These are phyloP conservation scores for Lichtheimia hyalospora DNA, from an alignment of 371 early-diverging fungal genomes.

Conservation along the genomic window DNA sequence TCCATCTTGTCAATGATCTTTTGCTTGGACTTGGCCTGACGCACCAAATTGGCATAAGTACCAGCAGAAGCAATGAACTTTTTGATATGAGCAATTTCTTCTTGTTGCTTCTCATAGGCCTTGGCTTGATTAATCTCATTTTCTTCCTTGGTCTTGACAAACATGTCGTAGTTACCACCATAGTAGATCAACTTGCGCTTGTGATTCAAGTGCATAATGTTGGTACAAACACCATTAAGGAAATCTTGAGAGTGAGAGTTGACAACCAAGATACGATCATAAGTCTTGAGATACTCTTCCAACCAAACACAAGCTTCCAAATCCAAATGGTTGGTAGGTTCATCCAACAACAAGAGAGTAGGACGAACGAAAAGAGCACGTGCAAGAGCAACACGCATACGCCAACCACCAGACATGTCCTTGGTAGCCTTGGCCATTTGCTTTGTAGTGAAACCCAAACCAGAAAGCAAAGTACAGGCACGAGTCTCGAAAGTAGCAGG, in stretches of 20 bases:
- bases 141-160: constrained; percentile 92
- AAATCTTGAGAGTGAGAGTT: constrained; percentile 99
- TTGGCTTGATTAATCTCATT: constrained; percentile 96
- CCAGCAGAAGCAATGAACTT: constrained; percentile 98
- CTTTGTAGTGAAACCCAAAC: constrained; percentile 91
- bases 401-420: constrained; percentile 99
- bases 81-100: constrained; percentile 98
- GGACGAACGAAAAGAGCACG: constrained; percentile 96
- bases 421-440: constrained; percentile 88
- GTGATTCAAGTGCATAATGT: constrained; percentile 89
- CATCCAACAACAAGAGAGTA: constrained; percentile 95
- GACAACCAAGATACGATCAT: constrained; percentile 93
- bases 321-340: constrained; percentile 98
- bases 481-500: constrained; percentile 93
- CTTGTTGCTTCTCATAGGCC: constrained; percentile 97
- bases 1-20: constrained; percentile 99
- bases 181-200: constrained; percentile 92
- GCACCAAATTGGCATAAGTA: constrained; percentile 98
- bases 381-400: constrained; percentile 97
- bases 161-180: constrained; percentile 98
- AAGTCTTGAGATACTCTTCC: constrained; percentile 93
- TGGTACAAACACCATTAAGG: constrained; percentile 96
- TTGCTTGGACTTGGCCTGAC: constrained; percentile 98
- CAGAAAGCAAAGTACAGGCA: constrained; percentile 88
- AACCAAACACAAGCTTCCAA: constrained; percentile 98